Conservation (phyloP, 116 monocot genomes). For the Zostera marina region DNA sequence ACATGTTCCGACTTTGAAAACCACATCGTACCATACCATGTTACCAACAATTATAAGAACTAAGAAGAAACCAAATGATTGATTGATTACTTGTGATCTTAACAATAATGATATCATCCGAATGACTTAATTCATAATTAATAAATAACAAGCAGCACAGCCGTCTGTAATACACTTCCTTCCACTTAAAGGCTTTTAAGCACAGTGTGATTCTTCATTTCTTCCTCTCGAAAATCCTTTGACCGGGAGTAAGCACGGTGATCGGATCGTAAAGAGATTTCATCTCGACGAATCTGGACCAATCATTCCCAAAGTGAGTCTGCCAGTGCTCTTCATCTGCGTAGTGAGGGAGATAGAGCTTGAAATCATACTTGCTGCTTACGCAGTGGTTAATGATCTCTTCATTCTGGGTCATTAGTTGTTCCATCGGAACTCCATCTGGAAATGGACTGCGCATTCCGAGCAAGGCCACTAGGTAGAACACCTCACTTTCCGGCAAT, state of each 20-base stretch:
- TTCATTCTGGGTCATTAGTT: constrained; percentile 54
- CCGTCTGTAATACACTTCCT: too few relatives aligned
- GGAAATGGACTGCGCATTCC: constrained; percentile 45
- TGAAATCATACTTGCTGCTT: constrained; percentile 64
- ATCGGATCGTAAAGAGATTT: constrained; percentile 59
- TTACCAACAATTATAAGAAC: too few relatives aligned
- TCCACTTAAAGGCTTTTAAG: too few relatives aligned
- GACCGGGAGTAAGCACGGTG: constrained; percentile 56
- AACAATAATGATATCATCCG: too few relatives aligned
- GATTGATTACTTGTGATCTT: too few relatives aligned
- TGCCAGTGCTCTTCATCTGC: constrained; percentile 38
- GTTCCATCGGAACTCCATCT: constrained; percentile 30
- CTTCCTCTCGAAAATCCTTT: constrained; percentile 27
- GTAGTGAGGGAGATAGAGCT: constrained; percentile 75
- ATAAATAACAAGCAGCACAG: too few relatives aligned
- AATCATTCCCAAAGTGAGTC: constrained; percentile 50
- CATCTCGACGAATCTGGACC: constrained; percentile 49
- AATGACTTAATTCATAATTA: too few relatives aligned
- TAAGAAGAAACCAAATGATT: too few relatives aligned
- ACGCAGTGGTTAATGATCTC: constrained; percentile 39
- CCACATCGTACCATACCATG: not conserved
- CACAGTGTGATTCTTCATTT: not conserved
- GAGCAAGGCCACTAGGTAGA: constrained; percentile 86
- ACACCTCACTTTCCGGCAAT: constrained; percentile 55
- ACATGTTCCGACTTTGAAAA: not conserved